phyloP scores from a whole-genome alignment of 2,329 filamentous ascomycete genomes.

The Paracoccidioides lutzii region DNA sequence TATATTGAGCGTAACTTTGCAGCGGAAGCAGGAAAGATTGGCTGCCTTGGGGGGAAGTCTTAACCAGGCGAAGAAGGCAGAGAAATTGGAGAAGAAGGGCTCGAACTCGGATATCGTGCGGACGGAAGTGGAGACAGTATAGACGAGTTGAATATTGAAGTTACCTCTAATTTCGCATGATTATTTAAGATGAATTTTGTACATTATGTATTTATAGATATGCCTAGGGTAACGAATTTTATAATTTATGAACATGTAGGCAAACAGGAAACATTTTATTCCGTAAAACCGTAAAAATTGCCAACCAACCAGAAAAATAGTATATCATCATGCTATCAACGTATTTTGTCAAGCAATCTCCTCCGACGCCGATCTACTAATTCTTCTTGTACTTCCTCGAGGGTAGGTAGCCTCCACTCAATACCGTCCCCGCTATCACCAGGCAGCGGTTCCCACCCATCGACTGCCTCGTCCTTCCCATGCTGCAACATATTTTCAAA shows the following conservation, averaged over 20 bases:
- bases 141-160: background rate
- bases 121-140: background rate
- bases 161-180: background rate
- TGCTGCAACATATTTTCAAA: slow-evolving; percentile 52
- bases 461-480: slow-evolving; percentile 44
- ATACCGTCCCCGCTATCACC: slow-evolving; percentile 75
- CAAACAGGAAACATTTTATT: slow-evolving; percentile 1
- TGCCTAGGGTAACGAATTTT: background rate
- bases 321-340: slow-evolving; percentile 19
- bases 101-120: too few species aligned
- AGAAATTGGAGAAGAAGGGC: slow-evolving; percentile 21
- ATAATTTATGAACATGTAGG: background rate
- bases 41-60: slow-evolving; percentile 28
- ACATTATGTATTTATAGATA: slow-evolving; percentile 2
- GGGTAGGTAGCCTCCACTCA: slow-evolving; percentile 68
- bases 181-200: background rate
- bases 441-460: slow-evolving; percentile 72
- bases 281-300: background rate
- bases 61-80: slow-evolving; percentile 31
- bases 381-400: slow-evolving; percentile 90
- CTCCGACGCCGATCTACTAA: slow-evolving; percentile 73
- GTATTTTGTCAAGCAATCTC: slow-evolving; percentile 71
- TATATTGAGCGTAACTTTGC: slow-evolving; percentile 49
- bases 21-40: slow-evolving; percentile 25
- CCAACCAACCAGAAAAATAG: background rate